Base-by-base conservation (phyloP, 495 filamentous ascomycete species). In the Penicillium waksmanii region DNA sequence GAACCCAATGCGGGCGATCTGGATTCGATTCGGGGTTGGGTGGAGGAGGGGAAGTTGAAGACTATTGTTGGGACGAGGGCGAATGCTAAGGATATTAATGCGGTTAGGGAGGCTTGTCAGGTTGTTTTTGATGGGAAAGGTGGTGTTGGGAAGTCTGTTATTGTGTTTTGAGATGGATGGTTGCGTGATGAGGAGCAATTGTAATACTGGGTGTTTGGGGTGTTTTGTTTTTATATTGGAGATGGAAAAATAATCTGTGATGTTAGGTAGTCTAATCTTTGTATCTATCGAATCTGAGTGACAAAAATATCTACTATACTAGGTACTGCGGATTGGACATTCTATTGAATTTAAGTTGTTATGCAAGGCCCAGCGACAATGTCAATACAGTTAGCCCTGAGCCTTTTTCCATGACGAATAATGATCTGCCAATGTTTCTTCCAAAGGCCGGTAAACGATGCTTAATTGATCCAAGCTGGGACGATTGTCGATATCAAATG, bases 101-200 rank as follows among this genome's bases (percentile, higher is more conserved):
- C 57, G 0, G 66, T 85, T 1, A 74, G 72, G 57, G 61, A 65
- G 47, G 81, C 69, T 36, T 80, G 77, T 59, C 64, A 77, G 57
- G 66, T 75, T 66, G 77, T 85, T 9, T 73, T 67, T 25, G 69
- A 68, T 31, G 77, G 75, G 7, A 84, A 82, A 58, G 82, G 84
- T 0, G 83, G 84, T 2, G 48, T 84, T 11, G 84, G 84, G 27
- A 84, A 83, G 64, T 69, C 83, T 62, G 79, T 85, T 6, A 68
- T 85, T 61, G 42, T 44, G 5, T 44, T 44, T 40, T 31, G 27
- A 31, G 27, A 25, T 6, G 11, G 15, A 40, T 40, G 36, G 36
- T 7, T 38, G 36, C 2, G 6, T 27, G 27, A 7, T 27, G 27
- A 5, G 27, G 0, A 27, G 21, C 3, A 27, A 31, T 31, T 31